Percentiles rank a stretch among this genome's conserved stretches.
These are phyloP conservation scores for Paramyrothecium sp. DNA, from an alignment of 2,329 filamentous ascomycete species.

Conservation along the genomic window DNA sequence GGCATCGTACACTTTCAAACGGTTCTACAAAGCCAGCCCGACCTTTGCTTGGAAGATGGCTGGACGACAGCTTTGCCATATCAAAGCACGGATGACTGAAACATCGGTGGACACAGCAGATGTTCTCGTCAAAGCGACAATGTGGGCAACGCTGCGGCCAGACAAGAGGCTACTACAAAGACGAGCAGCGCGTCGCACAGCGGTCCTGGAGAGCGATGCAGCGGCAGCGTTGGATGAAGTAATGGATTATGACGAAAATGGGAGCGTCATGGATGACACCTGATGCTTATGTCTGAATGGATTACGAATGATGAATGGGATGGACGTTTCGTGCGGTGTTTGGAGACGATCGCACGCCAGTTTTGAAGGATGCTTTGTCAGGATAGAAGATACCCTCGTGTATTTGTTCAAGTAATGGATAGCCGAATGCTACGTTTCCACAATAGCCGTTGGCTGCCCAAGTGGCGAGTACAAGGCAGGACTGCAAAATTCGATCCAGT, in stretches of 20 bases:
- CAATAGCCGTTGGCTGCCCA: no score
- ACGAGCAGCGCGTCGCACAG: constrained; percentile 13
- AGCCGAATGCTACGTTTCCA: no score
- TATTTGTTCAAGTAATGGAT: no score
- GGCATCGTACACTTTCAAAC: constrained; percentile 46
- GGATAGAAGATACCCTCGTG: no score
- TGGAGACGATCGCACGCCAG: no score
- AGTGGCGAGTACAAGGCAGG: no score
- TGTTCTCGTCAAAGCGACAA: constrained; percentile 30
- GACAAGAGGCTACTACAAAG: constrained; percentile 28
- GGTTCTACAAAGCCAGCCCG: constrained; percentile 24
- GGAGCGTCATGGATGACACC: constrained; percentile 26
- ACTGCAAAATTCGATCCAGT: no score
- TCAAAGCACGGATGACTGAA: constrained; percentile 38
- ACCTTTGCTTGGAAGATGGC: constrained; percentile 47
- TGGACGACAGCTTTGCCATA: constrained; percentile 44
- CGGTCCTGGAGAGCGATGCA: constrained; percentile 8
- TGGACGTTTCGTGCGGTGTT: no score
- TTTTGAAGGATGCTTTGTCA: neutral
- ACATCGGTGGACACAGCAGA: constrained; percentile 11
- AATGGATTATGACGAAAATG: constrained; percentile 24
- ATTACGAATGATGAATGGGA: constrained; percentile 7
- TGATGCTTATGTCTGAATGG: no score
- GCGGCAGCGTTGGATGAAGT: constrained; percentile 22
- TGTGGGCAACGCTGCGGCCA: constrained; percentile 34